A percentile compares a stretch with the other conserved stretches of the same genome.
phyloP scores from a whole-genome alignment of 192 early-diverging fungal genomes.

The Linnemannia elongata region DNA sequence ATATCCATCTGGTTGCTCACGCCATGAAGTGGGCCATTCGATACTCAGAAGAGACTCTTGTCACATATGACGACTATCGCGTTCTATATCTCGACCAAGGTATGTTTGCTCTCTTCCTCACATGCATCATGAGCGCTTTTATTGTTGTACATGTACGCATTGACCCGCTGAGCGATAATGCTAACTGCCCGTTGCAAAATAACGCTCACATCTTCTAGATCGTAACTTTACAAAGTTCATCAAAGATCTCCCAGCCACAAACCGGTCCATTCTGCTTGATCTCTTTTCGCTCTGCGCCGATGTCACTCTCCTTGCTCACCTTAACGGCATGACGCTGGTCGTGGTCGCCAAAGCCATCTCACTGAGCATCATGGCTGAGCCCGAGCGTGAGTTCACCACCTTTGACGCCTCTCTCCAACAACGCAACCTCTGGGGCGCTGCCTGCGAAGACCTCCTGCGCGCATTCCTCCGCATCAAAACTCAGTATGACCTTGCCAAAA shows the following conservation, averaged over 20 bases:
- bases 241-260: conserved; percentile 32
- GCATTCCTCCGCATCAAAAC: conserved; percentile 56
- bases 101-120: neutral
- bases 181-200: no score
- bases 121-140: neutral
- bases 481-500: conserved; percentile 39
- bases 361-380: conserved; percentile 51
- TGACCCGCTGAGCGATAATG: no score
- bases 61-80: conserved; percentile 51
- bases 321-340: conserved; percentile 51
- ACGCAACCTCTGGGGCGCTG: conserved; percentile 46
- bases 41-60: conserved; percentile 46
- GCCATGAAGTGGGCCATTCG: conserved; percentile 56
- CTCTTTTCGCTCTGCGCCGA: conserved; percentile 56
- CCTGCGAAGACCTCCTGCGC: conserved; percentile 49
- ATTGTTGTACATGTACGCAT: no score
- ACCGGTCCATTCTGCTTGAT: conserved; percentile 49
- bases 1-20: conserved; percentile 51
- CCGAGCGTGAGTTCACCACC: conserved; percentile 37
- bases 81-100: conserved; percentile 46
- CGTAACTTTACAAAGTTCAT: conserved; percentile 40
- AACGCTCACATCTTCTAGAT: conserved; percentile 12
- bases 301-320: conserved; percentile 41
- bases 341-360: conserved; percentile 51
- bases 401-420: conserved; percentile 50